A percentile compares a stretch with the other conserved stretches of the same genome.
Evolutionary conservation across 345 rosid species (phyloP).

Genomic region (Ceriops decandra): DNA sequence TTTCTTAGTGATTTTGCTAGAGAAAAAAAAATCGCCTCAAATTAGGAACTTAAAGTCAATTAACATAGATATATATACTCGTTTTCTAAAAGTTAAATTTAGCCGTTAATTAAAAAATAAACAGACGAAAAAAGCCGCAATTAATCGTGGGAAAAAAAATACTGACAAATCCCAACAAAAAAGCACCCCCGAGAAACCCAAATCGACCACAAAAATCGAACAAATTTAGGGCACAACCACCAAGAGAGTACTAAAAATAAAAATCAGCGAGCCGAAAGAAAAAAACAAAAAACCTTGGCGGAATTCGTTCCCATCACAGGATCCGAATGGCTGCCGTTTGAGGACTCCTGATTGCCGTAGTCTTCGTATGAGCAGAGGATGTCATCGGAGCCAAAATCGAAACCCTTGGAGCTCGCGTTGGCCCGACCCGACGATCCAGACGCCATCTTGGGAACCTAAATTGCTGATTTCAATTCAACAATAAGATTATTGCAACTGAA

Average conservation of each 20-base stretch:
- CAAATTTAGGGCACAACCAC: too few species aligned
- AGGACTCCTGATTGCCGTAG: conserved; percentile 62
- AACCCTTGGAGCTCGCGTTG: conserved; percentile 69
- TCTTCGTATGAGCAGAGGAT: conserved; percentile 97
- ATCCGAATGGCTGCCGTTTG: conserved; percentile 68
- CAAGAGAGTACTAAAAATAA: background rate
- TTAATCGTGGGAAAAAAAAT: too few species aligned
- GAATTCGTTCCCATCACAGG: conserved; percentile 42
- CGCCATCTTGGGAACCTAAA: conserved; percentile 54
- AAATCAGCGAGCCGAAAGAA: background rate
- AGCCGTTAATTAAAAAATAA: too few species aligned
- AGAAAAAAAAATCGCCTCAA: too few species aligned
- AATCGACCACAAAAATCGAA: too few species aligned
- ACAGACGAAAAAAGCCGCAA: too few species aligned
- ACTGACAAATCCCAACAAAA: too few species aligned
- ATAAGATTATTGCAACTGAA: background rate
- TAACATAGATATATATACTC: too few species aligned
- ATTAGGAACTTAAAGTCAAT: too few species aligned
- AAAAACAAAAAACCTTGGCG: conserved; percentile 31
- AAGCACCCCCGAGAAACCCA: too few species aligned
- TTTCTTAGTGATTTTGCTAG: too few species aligned
- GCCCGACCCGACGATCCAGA: conserved; percentile 78
- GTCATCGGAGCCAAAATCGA: conserved; percentile 92
- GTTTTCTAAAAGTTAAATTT: too few species aligned
- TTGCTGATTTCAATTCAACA: background rate